Evolutionary conservation across 2,329 filamentous ascomycete genomes (phyloP).

Genomic region (Phaeosphaeriaceae sp.): DNA sequence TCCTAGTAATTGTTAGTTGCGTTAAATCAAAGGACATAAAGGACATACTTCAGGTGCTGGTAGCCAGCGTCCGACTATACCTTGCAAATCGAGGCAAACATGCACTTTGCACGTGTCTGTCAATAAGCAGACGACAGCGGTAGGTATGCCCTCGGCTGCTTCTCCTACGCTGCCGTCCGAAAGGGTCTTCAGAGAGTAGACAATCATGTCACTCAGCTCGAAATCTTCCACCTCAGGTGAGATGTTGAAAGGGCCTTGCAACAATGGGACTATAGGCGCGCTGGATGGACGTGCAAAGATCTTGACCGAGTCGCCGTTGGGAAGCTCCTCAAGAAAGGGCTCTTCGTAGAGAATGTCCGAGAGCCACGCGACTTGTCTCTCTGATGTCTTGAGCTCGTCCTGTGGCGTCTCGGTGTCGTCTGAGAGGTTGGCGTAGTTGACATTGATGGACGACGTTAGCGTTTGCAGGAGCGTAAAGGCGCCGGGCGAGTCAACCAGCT

Average conservation of each 20-base stretch:
- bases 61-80: conserved; percentile 69
- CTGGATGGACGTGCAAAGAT: conserved; percentile 63
- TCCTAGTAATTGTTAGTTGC: conserved; percentile 21
- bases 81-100: conserved; percentile 67
- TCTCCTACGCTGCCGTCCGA: conserved; percentile 60
- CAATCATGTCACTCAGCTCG: conserved; percentile 67
- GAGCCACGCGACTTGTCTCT: conserved; percentile 68
- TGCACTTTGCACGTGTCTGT: conserved; percentile 64
- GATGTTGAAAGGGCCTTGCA: conserved; percentile 68
- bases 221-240: conserved; percentile 60
- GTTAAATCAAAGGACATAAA: not conserved
- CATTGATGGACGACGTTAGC: conserved; percentile 81
- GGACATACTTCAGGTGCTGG: conserved; percentile 50
- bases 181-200: conserved; percentile 58
- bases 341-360: conserved; percentile 57
- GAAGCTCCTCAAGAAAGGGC: conserved; percentile 50
- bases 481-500: conserved; percentile 54
- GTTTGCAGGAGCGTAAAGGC: conserved; percentile 77
- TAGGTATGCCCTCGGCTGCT: conserved; percentile 59
- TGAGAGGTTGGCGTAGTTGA: conserved; percentile 58
- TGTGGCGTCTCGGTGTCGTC: conserved; percentile 51
- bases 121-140: conserved; percentile 64
- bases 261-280: conserved; percentile 62
- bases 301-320: conserved; percentile 54
- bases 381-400: conserved; percentile 48